These are phyloP conservation scores for Coffea humblotiana DNA, from an alignment of 305 asterid genomes.

Conservation along the genomic window DNA sequence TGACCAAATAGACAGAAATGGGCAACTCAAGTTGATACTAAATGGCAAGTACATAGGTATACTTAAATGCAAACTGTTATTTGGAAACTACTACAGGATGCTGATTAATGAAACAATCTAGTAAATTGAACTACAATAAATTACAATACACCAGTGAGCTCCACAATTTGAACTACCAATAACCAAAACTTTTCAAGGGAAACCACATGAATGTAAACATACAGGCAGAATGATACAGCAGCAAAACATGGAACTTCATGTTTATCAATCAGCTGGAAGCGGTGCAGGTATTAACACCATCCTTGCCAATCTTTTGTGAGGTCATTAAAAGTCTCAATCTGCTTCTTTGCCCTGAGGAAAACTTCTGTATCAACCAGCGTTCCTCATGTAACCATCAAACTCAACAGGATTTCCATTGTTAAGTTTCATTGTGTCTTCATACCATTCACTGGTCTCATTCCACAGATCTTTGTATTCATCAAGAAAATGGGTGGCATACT, in stretches of 20 bases:
- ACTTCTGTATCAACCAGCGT: slow-evolving; percentile 72
- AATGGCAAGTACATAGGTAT: neutral
- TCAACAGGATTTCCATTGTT: slow-evolving; percentile 64
- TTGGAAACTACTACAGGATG: slow-evolving; percentile 17
- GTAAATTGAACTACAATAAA: neutral
- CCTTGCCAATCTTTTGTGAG: slow-evolving; percentile 81
- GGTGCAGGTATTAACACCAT: slow-evolving; percentile 73
- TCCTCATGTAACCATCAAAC: slow-evolving; percentile 83
- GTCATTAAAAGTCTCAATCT: slow-evolving; percentile 83
- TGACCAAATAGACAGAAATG: neutral
- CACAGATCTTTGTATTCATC: slow-evolving; percentile 70
- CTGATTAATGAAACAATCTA: slow-evolving; percentile 23
- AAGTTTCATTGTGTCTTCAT: slow-evolving; percentile 55
- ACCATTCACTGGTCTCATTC: slow-evolving; percentile 71
- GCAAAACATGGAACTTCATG: slow-evolving; percentile 2
- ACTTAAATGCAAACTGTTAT: neutral
- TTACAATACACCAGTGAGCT: slow-evolving; percentile 8
- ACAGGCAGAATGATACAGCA: neutral
- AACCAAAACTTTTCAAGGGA: slow-evolving; percentile 15
- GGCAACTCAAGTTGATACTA: neutral
- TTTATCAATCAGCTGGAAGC: slow-evolving; percentile 28
- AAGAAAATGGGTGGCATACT: slow-evolving; percentile 68
- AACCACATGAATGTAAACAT: slow-evolving; percentile 3
- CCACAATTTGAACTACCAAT: slow-evolving; percentile 13
- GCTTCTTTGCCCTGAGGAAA: slow-evolving; percentile 67